Conservation (phyloP, 192 early-diverging fungal genomes). For the Umbelopsis vinacea region DNA sequence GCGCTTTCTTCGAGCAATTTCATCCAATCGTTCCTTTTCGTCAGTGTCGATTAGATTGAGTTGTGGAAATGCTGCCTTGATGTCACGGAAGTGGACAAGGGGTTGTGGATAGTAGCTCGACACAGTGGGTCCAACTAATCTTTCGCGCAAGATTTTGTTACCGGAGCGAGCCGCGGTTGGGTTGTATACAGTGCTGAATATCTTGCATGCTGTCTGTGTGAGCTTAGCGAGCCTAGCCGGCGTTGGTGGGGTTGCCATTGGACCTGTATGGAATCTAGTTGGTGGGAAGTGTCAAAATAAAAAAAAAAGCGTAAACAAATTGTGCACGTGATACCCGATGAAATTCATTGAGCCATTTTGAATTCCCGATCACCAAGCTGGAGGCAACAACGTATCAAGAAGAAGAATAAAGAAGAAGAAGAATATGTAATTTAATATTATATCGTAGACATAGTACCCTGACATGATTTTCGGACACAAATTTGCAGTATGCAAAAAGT, state of each 20-base stretch:
- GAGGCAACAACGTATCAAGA: too few species aligned
- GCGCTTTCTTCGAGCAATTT: conserved; percentile 65
- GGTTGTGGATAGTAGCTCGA: conserved; percentile 70
- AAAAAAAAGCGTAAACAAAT: neutral
- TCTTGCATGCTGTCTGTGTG: conserved; percentile 60
- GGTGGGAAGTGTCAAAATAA: neutral
- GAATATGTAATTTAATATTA: too few species aligned
- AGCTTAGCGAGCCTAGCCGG: conserved; percentile 51
- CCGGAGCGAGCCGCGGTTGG: conserved; percentile 70
- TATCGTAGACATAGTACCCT: too few species aligned
- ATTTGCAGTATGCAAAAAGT: too few species aligned
- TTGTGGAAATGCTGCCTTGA: conserved; percentile 55
- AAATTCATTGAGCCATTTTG: neutral
- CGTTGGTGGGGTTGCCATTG: conserved; percentile 38
- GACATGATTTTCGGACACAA: too few species aligned
- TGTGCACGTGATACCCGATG: neutral
- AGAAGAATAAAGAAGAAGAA: too few species aligned
- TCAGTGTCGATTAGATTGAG: conserved; percentile 57
- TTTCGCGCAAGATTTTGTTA: conserved; percentile 73
- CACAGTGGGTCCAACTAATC: conserved; percentile 68
- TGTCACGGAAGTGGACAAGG: conserved; percentile 52
- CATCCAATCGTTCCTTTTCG: conserved; percentile 71
- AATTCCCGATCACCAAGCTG: neutral
- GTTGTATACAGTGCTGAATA: conserved; percentile 75
- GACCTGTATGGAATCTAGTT: conserved; percentile 17